A percentile compares a stretch with the other conserved stretches of the same genome.
Conservation (phyloP, 169 alveolate genomes). For the Perkinsus marinus region DNA sequence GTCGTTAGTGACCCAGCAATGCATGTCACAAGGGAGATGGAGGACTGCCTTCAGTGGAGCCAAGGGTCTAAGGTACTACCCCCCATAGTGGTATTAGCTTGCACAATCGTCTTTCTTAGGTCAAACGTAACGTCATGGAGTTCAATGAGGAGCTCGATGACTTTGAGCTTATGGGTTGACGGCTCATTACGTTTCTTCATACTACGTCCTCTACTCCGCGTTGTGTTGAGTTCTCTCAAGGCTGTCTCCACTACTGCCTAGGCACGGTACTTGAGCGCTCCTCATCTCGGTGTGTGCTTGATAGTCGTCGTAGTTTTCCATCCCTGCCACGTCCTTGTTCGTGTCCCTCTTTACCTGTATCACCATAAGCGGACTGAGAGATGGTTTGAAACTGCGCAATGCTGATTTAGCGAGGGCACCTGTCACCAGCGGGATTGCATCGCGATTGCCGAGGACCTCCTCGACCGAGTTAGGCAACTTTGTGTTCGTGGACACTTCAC, state of each 20-base stretch:
- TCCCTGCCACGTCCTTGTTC: too few species aligned
- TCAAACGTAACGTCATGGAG: constrained; percentile 47
- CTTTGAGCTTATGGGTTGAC: constrained; percentile 49
- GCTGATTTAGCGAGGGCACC: too few species aligned
- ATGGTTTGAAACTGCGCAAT: too few species aligned
- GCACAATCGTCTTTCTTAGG: background rate
- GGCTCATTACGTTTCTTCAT: background rate
- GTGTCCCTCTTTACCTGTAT: too few species aligned
- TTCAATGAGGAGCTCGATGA: constrained; percentile 74
- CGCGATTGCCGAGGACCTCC: too few species aligned
- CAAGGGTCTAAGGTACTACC: constrained; percentile 70
- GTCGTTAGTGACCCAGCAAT: constrained; percentile 86
- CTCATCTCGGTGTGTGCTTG: background rate
- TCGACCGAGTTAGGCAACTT: too few species aligned
- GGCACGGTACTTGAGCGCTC: background rate
- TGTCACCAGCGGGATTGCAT: too few species aligned
- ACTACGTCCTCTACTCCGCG: background rate
- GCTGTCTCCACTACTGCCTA: background rate
- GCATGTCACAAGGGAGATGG: constrained; percentile 84
- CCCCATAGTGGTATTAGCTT: background rate
- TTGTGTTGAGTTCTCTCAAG: background rate
- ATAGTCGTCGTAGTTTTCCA: too few species aligned
- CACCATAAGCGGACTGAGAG: too few species aligned
- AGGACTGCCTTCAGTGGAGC: constrained; percentile 94
- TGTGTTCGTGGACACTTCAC: too few species aligned